A percentile compares a stretch with the other conserved stretches of the same genome.
phyloP scores from a whole-genome alignment of 2,329 filamentous ascomycete species.

The Hypoxylon sp. region DNA sequence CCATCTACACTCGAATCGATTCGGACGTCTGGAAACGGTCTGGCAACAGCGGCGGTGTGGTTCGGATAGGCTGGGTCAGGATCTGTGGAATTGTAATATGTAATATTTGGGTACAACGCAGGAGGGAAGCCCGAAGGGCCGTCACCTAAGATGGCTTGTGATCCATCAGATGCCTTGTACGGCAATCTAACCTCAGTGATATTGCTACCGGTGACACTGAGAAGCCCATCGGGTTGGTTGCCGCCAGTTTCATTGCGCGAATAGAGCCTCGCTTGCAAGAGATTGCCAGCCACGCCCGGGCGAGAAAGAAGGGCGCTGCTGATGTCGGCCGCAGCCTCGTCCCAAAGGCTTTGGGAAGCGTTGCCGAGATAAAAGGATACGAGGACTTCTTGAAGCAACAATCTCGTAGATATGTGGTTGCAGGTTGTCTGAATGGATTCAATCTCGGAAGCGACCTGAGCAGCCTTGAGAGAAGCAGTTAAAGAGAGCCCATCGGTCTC shows the following conservation, averaged over 20 bases:
- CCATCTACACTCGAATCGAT: conserved; percentile 64
- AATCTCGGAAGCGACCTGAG: conserved; percentile 83
- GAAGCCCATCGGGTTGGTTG: conserved; percentile 61
- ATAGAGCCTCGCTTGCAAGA: conserved; percentile 81
- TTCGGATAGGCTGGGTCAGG: conserved; percentile 58
- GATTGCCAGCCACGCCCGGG: conserved; percentile 61
- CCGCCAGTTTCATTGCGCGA: conserved; percentile 74
- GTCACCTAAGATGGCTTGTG: conserved; percentile 72
- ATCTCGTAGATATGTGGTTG: conserved; percentile 76
- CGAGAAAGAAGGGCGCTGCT: conserved; percentile 75
- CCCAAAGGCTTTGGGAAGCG: conserved; percentile 71
- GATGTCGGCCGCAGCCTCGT: conserved; percentile 72
- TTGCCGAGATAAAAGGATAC: conserved; percentile 68
- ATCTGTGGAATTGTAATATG: conserved; percentile 65
- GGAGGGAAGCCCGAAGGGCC: conserved; percentile 76
- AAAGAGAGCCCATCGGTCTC: conserved; percentile 75
- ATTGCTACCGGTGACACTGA: conserved; percentile 72
- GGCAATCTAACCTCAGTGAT: conserved; percentile 71
- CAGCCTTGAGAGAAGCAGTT: conserved; percentile 87
- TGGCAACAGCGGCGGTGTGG: conserved; percentile 60
- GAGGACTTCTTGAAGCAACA: conserved; percentile 70
- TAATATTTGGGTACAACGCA: conserved; percentile 82
- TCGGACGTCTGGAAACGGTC: conserved; percentile 64
- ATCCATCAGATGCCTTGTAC: conserved; percentile 69
- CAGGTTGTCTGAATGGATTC: conserved; percentile 82